phyloP scores from a whole-genome alignment of 306 rosid genomes.

The Begonia fuchsioides region DNA sequence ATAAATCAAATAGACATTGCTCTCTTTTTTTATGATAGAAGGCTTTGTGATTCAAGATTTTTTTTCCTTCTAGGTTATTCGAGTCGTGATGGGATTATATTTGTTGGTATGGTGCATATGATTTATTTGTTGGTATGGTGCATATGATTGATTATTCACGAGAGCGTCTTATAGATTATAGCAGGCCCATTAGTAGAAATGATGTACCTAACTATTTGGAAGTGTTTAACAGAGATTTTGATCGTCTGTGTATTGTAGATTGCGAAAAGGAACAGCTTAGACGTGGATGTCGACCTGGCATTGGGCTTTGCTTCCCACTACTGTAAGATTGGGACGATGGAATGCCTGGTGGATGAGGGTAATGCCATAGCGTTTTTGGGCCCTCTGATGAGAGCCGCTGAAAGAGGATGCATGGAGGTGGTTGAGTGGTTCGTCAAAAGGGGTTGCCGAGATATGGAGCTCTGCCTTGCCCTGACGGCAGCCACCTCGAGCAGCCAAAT shows the following conservation, averaged over 20 bases:
- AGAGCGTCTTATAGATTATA: too few relatives aligned
- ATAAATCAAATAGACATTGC: too few relatives aligned
- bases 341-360: slow-evolving; percentile 87
- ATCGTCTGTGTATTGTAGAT: slow-evolving; percentile 33
- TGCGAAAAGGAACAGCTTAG: slow-evolving; percentile 82
- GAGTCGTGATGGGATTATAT: too few relatives aligned
- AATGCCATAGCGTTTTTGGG: slow-evolving; percentile 77
- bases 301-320: slow-evolving; percentile 90
- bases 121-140: too few relatives aligned
- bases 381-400: slow-evolving; percentile 91
- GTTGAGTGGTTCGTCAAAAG: slow-evolving; percentile 87
- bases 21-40: too few relatives aligned
- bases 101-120: too few relatives aligned
- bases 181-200: too few relatives aligned
- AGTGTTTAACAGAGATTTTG: too few relatives aligned
- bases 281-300: slow-evolving; percentile 80
- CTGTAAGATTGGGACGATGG: slow-evolving; percentile 80
- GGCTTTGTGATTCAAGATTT: too few relatives aligned
- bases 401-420: slow-evolving; percentile 74
- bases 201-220: too few relatives aligned
- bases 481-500: slow-evolving; percentile 91
- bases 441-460: slow-evolving; percentile 84
- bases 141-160: too few relatives aligned
- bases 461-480: slow-evolving; percentile 85
- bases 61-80: too few relatives aligned